Evolutionary conservation across 371 early-diverging fungal species (phyloP).

Genomic region (Mortierella sp.): DNA sequence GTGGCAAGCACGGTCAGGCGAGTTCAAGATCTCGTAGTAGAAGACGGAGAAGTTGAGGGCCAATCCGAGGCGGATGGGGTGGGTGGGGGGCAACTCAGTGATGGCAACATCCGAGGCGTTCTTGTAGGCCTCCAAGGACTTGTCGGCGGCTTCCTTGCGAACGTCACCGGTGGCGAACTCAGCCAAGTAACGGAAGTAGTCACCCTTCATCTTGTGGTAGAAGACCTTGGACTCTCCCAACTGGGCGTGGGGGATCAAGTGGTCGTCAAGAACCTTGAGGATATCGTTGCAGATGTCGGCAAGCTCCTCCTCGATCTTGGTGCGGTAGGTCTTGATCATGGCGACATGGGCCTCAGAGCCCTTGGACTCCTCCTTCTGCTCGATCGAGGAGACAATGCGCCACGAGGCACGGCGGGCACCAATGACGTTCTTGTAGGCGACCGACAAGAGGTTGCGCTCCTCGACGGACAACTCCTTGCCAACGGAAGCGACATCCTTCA

Average conservation of each 20-base stretch:
- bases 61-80: constrained; percentile 99
- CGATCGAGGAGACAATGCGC: constrained; percentile 99
- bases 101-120: constrained; percentile 96
- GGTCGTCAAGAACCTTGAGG: constrained; percentile 90
- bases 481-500: constrained; percentile 88
- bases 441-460: constrained; percentile 98
- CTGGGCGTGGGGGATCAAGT: constrained; percentile 90
- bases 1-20: constrained; percentile 98
- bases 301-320: constrained; percentile 87
- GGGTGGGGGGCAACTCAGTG: constrained; percentile 95
- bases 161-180: constrained; percentile 94
- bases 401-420: constrained; percentile 99
- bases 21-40: constrained; percentile 99
- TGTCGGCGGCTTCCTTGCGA: constrained; percentile 89
- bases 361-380: constrained; percentile 98
- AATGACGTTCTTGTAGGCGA: constrained; percentile 99
- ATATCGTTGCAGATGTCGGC: constrained; percentile 84
- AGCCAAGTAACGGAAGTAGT: constrained; percentile 99
- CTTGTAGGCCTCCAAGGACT: constrained; percentile 98
- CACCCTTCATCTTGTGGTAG: constrained; percentile 93
- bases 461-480: constrained; percentile 91
- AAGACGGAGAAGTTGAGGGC: constrained; percentile 99
- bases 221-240: constrained; percentile 98
- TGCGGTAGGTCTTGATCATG: constrained; percentile 94
- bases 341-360: constrained; percentile 87